phyloP scores from a whole-genome alignment of 2,329 filamentous ascomycete species.

The Pseudogymnoascus sp. region DNA sequence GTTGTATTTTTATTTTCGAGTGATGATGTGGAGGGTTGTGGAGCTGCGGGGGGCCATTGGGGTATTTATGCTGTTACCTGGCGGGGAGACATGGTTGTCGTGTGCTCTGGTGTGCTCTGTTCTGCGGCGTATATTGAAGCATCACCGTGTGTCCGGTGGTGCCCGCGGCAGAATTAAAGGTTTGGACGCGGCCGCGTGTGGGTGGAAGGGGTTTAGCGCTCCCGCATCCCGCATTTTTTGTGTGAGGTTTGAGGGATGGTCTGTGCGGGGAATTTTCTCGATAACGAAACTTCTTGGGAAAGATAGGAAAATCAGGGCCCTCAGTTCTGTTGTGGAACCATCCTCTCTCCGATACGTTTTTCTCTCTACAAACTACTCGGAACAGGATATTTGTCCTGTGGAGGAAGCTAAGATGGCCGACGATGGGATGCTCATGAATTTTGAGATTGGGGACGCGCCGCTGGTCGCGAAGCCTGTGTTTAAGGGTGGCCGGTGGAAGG shows the following conservation, averaged over 20 bases:
- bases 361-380: background rate
- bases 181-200: background rate
- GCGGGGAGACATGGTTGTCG: background rate
- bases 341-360: background rate
- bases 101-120: slow-evolving; percentile 20
- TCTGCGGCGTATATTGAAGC: slow-evolving; percentile 26
- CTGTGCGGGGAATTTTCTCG: slow-evolving; percentile 14
- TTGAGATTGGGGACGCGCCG: slow-evolving; percentile 63
- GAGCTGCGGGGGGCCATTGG: too few species aligned
- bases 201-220: slow-evolving; percentile 14
- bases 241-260: too few species aligned
- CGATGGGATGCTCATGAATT: slow-evolving; percentile 91
- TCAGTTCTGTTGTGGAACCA: background rate
- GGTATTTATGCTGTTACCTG: background rate
- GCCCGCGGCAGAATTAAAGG: background rate
- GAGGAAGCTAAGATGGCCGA: slow-evolving; percentile 64
- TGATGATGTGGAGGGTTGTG: too few species aligned
- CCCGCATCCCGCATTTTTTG: slow-evolving; percentile 11
- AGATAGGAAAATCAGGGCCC: background rate
- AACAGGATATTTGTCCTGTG: background rate
- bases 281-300: slow-evolving; percentile 14
- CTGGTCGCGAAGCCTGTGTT: slow-evolving; percentile 55
- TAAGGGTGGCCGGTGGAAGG: slow-evolving; percentile 89
- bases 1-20: too few species aligned
- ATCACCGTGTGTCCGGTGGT: background rate